A percentile compares a stretch with the other conserved stretches of the same genome.
Conservation (phyloP, 2,329 filamentous ascomycete genomes). For the Aspergillus quadricinctus region DNA sequence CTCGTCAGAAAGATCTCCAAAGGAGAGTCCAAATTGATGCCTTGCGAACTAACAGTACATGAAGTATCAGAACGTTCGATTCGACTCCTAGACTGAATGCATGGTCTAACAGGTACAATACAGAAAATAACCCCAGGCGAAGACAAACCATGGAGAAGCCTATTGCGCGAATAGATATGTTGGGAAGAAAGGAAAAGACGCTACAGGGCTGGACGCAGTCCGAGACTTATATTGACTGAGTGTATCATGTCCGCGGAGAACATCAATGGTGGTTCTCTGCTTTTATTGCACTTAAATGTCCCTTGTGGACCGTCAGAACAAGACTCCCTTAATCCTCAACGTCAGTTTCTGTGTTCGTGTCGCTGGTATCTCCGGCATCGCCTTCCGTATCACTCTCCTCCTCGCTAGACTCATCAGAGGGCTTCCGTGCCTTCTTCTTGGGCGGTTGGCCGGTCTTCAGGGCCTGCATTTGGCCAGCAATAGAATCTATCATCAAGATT, state of each 20-base stretch:
- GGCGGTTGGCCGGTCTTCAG: conserved; percentile 65
- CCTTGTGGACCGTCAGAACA: background rate
- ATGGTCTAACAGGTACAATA: conserved; percentile 8
- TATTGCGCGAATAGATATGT: background rate
- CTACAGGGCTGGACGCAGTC: background rate
- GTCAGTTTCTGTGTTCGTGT: conserved; percentile 68
- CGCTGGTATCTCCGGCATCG: conserved; percentile 52
- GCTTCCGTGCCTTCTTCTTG: conserved; percentile 56
- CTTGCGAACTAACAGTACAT: background rate
- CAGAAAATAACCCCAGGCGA: background rate
- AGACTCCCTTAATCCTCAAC: conserved; percentile 58
- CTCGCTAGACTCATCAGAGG: conserved; percentile 57
- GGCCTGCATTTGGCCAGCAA: conserved; percentile 86
- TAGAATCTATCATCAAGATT: conserved; percentile 59
- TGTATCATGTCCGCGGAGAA: background rate
- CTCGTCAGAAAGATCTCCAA: background rate
- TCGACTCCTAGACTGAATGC: conserved; percentile 16
- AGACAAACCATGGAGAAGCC: background rate
- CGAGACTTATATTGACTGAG: background rate
- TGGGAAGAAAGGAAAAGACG: background rate
- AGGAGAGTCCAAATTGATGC: background rate
- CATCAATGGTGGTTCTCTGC: conserved; percentile 1
- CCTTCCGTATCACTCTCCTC: conserved; percentile 63
- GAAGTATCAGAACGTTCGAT: conserved; percentile 5
- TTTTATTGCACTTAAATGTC: background rate